Evolutionary conservation across 495 filamentous ascomycete species (phyloP).

Genomic region (Pyronema omphalodes): DNA sequence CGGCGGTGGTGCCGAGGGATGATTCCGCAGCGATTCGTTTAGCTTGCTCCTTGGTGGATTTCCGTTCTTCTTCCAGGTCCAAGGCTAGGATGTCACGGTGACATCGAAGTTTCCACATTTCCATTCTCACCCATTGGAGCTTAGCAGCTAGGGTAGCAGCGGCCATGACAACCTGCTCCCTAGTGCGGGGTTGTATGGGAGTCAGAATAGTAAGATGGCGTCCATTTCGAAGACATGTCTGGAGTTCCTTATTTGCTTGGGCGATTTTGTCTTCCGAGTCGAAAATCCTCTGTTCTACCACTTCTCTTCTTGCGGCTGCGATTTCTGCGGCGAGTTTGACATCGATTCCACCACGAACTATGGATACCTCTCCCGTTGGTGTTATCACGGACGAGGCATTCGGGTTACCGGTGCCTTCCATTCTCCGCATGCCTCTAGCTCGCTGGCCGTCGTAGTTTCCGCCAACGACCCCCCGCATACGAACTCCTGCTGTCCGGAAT

Average conservation of each 20-base stretch:
- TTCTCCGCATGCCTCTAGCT: conserved; percentile 49
- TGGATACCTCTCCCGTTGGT: conserved; percentile 49
- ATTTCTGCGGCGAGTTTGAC: conserved; percentile 68
- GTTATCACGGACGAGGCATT: conserved; percentile 39
- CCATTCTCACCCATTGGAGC: conserved; percentile 78
- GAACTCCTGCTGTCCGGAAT: conserved; percentile 79
- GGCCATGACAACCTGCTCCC: conserved; percentile 68
- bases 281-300: conserved; percentile 64
- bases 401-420: conserved; percentile 36
- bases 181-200: conserved; percentile 67
- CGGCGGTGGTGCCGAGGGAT: too few relatives aligned
- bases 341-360: conserved; percentile 51
- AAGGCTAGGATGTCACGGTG: conserved; percentile 72
- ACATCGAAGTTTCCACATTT: conserved; percentile 82
- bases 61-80: conserved; percentile 64
- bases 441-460: conserved; percentile 71
- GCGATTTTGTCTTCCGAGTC: conserved; percentile 70
- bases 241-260: conserved; percentile 53
- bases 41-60: conserved; percentile 22
- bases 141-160: conserved; percentile 76
- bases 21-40: conserved; percentile 11
- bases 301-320: conserved; percentile 53
- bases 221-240: conserved; percentile 72
- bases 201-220: conserved; percentile 77
- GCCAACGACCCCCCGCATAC: conserved; percentile 71